A percentile compares a stretch with the other conserved stretches of the same genome.
phyloP scores from a whole-genome alignment of 306 rosid species.

The Crataegus laevigata region DNA sequence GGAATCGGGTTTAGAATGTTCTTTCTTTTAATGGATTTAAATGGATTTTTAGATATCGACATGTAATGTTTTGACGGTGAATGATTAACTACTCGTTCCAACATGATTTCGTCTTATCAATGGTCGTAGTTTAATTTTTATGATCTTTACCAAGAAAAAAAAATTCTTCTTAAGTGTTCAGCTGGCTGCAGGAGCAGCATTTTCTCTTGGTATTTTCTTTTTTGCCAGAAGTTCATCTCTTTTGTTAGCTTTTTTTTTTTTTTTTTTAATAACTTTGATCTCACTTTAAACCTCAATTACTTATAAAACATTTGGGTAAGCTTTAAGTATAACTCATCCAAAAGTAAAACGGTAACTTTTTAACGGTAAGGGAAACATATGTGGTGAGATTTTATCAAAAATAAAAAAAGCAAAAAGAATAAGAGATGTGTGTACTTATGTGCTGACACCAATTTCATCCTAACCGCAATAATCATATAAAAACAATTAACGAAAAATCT shows the following conservation, averaged over 20 bases:
- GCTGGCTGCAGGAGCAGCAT: too few relatives aligned
- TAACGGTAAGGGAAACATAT: neutral
- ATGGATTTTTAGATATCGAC: neutral
- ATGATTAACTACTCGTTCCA: neutral
- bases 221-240: neutral
- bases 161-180: too few relatives aligned
- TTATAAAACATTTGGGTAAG: neutral
- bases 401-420: conserved; percentile 6
- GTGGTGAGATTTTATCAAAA: neutral
- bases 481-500: too few relatives aligned
- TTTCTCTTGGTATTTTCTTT: neutral
- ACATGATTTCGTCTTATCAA: neutral
- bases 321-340: neutral
- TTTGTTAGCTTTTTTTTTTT: neutral
- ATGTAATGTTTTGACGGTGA: neutral
- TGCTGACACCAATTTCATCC: conserved; percentile 2
- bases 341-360: neutral
- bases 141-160: too few relatives aligned
- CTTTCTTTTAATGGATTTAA: neutral
- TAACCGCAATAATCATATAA: neutral
- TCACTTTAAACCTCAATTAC: neutral
- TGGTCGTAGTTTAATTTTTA: neutral
- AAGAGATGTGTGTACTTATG: neutral
- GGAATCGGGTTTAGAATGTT: neutral
- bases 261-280: too few relatives aligned